Evolutionary conservation across 768 basidiomycete genomes (phyloP), one percentile per base, ranked within the genome.

Genomic region (Pleurotus giganteus): DNA sequence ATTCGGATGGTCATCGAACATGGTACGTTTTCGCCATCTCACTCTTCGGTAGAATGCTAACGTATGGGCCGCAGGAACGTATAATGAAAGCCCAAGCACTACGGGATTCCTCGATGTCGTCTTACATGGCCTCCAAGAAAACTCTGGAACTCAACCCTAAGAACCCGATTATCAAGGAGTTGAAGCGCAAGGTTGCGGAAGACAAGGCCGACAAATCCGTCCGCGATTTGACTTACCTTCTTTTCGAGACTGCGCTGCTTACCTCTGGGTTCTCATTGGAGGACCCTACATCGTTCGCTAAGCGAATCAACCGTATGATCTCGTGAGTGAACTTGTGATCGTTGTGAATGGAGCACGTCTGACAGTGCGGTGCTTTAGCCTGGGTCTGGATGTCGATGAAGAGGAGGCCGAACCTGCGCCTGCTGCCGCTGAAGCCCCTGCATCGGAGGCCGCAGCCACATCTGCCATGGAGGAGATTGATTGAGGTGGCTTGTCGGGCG

Each of bases 21-120:
- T 98, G 96, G 89, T 86, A 59, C 43, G 80, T 71, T 26, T 21
- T 31, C 24, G 57, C 13, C 54, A 26, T 39, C 29, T 56, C 28
- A 7, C 3, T 26, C 3, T 6, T 19, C 49, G 12, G 3, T 7
- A 19, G 47, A 19, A 9, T 49, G 31, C 27, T 28, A 36, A 46
- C 24, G 56, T 32, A 45, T 42, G n/a, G 9, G 15, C n/a, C 65
- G 39, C 62, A 86, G 85, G 91, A 95, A 73, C 88, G 95, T 73
- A 97, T 98, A 80, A 98, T 98, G 96, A 96, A 96, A 77, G 94
- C 96, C 11, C 95, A 98, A 75, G 95, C 95, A 27, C 85, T 96
- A 54, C 91, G 94, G 59, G 94, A 96, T 71, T 91, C 92, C 15
- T 93, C 90, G 57, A 96, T 96, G 95, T 97, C 94, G 23, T 96